Evolutionary conservation across 257 asterid species (phyloP).

Genomic region (Solanum chaucha): DNA sequence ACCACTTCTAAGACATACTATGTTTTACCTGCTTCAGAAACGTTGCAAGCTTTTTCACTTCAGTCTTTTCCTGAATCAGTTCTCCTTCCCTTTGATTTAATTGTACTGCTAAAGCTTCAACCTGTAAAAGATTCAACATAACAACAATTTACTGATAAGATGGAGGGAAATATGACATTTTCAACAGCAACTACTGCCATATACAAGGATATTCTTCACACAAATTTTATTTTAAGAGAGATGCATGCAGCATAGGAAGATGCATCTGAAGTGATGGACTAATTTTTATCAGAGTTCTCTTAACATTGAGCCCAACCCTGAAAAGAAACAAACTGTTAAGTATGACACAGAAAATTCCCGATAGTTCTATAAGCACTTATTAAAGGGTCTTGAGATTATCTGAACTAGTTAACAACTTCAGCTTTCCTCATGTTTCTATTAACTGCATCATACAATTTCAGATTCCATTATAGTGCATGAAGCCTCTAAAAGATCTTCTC

Average conservation of each 20-base stretch:
- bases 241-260: background rate
- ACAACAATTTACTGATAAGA: background rate
- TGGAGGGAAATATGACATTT: background rate
- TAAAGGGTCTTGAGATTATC: no score
- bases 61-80: conserved; percentile 79
- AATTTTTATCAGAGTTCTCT: no score
- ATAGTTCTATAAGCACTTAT: no score
- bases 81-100: conserved; percentile 90
- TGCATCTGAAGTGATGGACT: background rate
- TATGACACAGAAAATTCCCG: no score
- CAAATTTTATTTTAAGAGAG: background rate
- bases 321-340: no score
- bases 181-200: background rate
- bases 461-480: background rate
- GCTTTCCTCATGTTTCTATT: background rate
- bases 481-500: background rate
- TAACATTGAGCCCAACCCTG: no score
- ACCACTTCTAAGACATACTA: background rate
- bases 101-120: conserved; percentile 85
- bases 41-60: conserved; percentile 84
- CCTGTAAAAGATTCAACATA: conserved; percentile 25
- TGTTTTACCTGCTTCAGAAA: conserved; percentile 74
- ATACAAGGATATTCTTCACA: background rate
- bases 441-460: background rate
- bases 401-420: no score